Base-by-base conservation (phyloP, 768 basidiomycete species). In the Auricularia sp. region DNA sequence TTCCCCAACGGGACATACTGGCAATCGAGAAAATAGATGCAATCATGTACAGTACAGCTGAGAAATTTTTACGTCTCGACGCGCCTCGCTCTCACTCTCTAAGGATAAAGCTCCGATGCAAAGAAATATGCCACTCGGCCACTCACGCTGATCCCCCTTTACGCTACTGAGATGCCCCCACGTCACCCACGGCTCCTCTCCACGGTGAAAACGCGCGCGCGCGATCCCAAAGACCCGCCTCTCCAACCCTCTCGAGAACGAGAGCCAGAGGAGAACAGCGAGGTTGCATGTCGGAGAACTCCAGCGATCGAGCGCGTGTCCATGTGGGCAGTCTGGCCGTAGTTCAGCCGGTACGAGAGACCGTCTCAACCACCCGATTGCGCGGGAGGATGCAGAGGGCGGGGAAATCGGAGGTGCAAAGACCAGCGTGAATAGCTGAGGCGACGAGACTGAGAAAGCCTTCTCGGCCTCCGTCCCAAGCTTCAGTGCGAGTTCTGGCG, bases 1-100 rank as follows among this genome's bases (percentile, higher is more conserved):
- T 98, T 85, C 85, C 95, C 95, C 6, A 79, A 84, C 68, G 95
- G 95, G 3, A 78, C 83, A 4, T 93, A 93, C 74, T 95, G 93
- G 93, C 56, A 61, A 29, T 29, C 29, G 2, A 29, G 29, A 29
- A 29, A 29, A 29, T 29, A 29, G 29, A 29, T 29, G 29, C 2
- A 29, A 29, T 29, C 29, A 29, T 29, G 29, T 29, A 29, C 29
- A 29, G 29, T 29, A 29, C 29, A 29, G 29, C 29, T 29, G 29
- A 29, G 29, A 29, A 29, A 29, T 29, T 29, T 29, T 2, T 29
- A 29, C 29, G 29, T 29, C 29, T 29, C 29, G 29, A 29, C 29
- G 29, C 29, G 29, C 29, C 29, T 29, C 29, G 2, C 29, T 29
- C 29, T 29, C 29, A 2, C 29, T 29, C 29, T 29, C 29, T 29